Percentiles rank a stretch among this genome's conserved stretches.
These are phyloP conservation scores for Rhodotorula taiwanensis DNA, from an alignment of 768 basidiomycete species.

Conservation along the genomic window DNA sequence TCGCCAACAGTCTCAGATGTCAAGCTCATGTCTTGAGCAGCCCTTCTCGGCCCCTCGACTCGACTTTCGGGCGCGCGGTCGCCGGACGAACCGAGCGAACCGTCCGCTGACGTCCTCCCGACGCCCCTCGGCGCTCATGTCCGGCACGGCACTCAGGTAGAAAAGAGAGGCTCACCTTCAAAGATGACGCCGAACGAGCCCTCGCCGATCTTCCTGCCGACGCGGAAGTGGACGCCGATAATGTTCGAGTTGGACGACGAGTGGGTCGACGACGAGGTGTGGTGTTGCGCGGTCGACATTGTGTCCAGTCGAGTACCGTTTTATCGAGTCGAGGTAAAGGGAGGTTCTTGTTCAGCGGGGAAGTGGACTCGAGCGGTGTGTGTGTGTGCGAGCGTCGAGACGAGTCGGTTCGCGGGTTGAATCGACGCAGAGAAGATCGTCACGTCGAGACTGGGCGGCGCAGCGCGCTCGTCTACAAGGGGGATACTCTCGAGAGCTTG, in stretches of 20 bases:
- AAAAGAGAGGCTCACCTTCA: slow-evolving; percentile 57
- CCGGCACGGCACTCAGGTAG: too few relatives aligned
- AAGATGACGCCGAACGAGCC: slow-evolving; percentile 97
- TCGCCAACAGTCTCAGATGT: too few relatives aligned
- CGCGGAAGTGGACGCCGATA: slow-evolving; percentile 79
- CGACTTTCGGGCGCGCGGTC: too few relatives aligned
- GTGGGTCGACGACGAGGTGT: slow-evolving; percentile 4
- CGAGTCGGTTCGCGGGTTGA: too few relatives aligned
- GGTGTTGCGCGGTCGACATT: not conserved
- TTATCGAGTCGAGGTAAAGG: too few relatives aligned
- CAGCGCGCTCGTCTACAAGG: too few relatives aligned
- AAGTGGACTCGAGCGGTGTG: not conserved
- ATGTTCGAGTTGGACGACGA: slow-evolving; percentile 25
- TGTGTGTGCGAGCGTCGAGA: not conserved
- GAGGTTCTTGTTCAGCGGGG: not conserved
- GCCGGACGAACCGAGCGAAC: too few relatives aligned
- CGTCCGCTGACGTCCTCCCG: not conserved
- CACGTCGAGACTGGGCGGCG: too few relatives aligned
- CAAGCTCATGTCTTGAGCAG: too few relatives aligned
- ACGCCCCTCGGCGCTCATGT: not conserved
- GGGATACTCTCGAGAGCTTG: too few relatives aligned
- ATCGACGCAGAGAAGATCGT: too few relatives aligned
- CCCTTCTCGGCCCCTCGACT: too few relatives aligned
- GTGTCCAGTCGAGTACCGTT: not conserved
- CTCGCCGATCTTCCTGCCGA: slow-evolving; percentile 98